Percentiles rank a stretch among this genome's conserved stretches.
phyloP scores from a whole-genome alignment of 2,329 filamentous ascomycete genomes.

The Fusarium dlaminii region DNA sequence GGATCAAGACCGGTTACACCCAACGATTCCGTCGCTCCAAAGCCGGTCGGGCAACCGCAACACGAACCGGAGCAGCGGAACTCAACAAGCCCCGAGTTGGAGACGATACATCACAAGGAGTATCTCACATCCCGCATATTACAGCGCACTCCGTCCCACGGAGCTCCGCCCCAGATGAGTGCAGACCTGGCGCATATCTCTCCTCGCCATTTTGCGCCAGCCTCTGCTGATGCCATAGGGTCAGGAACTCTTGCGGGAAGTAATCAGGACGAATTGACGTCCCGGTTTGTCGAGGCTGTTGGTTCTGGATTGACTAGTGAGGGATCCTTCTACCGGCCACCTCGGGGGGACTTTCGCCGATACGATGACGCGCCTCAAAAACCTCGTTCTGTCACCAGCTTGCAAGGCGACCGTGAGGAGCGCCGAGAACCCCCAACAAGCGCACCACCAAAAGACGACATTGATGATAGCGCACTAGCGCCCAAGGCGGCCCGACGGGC shows the following conservation, averaged over 20 bases:
- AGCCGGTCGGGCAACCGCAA: slow-evolving; percentile 19
- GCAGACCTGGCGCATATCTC: slow-evolving; percentile 59
- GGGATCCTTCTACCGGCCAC: slow-evolving; percentile 61
- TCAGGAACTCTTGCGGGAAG: slow-evolving; percentile 43
- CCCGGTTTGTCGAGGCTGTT: slow-evolving; percentile 66
- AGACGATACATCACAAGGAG: slow-evolving; percentile 65
- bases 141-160: slow-evolving; percentile 69
- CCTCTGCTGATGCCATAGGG: slow-evolving; percentile 42
- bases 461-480: slow-evolving; percentile 57
- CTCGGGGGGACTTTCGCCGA: slow-evolving; percentile 44
- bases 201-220: slow-evolving; percentile 50
- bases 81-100: slow-evolving; percentile 49
- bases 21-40: slow-evolving; percentile 33
- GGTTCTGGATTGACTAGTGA: slow-evolving; percentile 61
- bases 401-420: slow-evolving; percentile 41
- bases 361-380: slow-evolving; percentile 49
- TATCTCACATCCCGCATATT: slow-evolving; percentile 75
- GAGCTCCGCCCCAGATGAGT: slow-evolving; percentile 72
- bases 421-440: slow-evolving; percentile 29
- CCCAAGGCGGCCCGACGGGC: slow-evolving; percentile 54
- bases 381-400: slow-evolving; percentile 55
- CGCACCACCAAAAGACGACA: slow-evolving; percentile 43
- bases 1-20: slow-evolving; percentile 51
- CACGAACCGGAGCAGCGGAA: slow-evolving; percentile 15
- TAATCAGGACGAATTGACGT: slow-evolving; percentile 62